Percentiles rank a stretch among this genome's conserved stretches.
Conservation (phyloP, 768 basidiomycete genomes). For the Suillus weaverae region DNA sequence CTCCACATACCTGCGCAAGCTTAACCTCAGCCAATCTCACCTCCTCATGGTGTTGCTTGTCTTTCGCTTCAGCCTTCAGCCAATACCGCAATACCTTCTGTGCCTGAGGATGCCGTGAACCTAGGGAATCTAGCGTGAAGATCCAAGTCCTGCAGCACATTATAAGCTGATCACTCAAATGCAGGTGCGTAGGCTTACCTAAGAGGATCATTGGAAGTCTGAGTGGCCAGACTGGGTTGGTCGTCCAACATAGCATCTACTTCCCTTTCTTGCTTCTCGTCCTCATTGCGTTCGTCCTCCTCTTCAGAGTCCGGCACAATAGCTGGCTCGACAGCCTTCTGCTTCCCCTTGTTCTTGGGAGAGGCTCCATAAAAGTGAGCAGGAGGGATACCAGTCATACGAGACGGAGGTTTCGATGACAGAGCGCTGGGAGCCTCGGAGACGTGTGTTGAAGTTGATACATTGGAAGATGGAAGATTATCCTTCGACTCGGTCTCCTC, state of each 20-base stretch:
- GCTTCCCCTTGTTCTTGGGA: slow-evolving; percentile 5
- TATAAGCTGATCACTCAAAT: neutral
- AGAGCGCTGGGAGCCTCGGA: slow-evolving; percentile 1
- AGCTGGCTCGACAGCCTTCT: neutral
- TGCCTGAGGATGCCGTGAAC: slow-evolving; percentile 66
- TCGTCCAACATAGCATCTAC: slow-evolving; percentile 30
- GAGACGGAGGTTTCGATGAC: slow-evolving; percentile 9
- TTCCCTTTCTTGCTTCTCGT: slow-evolving; percentile 32
- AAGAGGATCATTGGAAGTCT: slow-evolving; percentile 15
- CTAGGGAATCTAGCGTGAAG: slow-evolving; percentile 89
- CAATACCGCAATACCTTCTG: slow-evolving; percentile 62
- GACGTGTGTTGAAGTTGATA: neutral
- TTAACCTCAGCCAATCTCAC: slow-evolving; percentile 43
- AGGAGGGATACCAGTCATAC: slow-evolving; percentile 16
- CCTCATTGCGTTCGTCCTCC: slow-evolving; percentile 23
- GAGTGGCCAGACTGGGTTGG: slow-evolving; percentile 14
- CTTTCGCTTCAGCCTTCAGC: slow-evolving; percentile 72
- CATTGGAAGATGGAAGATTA: neutral
- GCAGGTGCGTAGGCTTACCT: slow-evolving; percentile 18
- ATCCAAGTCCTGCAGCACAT: slow-evolving; percentile 62
- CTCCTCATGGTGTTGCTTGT: slow-evolving; percentile 55
- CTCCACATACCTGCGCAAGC: slow-evolving; percentile 48
- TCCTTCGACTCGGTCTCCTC: neutral
- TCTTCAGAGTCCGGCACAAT: slow-evolving; percentile 21
- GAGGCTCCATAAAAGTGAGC: slow-evolving; percentile 24